Conservation (phyloP, 2,329 filamentous ascomycete species). For the Claviceps purpurea region DNA sequence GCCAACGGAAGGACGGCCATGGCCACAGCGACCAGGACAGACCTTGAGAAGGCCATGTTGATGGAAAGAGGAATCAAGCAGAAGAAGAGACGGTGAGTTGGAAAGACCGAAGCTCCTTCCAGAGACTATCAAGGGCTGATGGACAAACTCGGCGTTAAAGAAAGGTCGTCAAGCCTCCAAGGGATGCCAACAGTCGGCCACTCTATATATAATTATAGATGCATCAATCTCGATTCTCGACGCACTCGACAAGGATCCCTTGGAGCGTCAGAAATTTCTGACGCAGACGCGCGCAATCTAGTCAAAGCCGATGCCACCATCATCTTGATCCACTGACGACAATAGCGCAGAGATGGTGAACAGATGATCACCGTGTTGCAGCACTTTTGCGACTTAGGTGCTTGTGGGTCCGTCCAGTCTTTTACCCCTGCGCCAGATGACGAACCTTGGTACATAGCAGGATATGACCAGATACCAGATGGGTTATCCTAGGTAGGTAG, state of each 20-base stretch:
- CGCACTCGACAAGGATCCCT: background rate
- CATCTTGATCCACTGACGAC: background rate
- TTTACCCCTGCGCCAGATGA: background rate
- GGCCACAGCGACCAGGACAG: slow-evolving; percentile 21
- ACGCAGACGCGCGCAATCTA: background rate
- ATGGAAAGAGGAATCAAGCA: background rate
- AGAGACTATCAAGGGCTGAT: background rate
- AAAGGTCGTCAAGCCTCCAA: background rate
- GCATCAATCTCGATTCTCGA: background rate
- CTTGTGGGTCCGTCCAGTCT: background rate
- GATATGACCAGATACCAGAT: too few relatives aligned
- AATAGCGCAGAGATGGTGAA: background rate
- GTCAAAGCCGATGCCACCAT: background rate
- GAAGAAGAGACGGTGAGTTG: background rate
- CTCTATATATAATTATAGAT: background rate
- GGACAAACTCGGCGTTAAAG: background rate
- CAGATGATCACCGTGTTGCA: background rate
- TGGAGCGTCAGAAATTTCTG: background rate
- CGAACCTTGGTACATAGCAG: too few relatives aligned
- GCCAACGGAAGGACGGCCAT: slow-evolving; percentile 18
- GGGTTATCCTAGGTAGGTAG: background rate
- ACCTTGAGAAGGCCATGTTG: slow-evolving; percentile 7
- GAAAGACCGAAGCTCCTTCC: background rate
- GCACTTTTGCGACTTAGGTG: background rate
- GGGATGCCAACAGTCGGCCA: background rate